Base-by-base conservation (phyloP, 2,329 filamentous ascomycete species). In the Penicillium sp. region DNA sequence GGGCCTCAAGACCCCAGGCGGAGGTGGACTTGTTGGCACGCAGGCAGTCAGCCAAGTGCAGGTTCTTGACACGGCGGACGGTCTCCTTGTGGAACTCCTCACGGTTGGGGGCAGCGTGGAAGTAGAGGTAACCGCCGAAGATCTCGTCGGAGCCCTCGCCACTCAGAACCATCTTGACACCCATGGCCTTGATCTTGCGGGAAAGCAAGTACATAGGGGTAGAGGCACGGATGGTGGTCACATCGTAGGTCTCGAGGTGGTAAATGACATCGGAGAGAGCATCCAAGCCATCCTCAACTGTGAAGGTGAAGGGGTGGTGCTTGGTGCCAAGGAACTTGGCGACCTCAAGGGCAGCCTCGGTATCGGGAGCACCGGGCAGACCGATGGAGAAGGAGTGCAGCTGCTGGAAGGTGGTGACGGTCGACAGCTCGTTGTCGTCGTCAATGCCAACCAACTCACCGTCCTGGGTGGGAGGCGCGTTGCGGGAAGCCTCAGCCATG, bases 341-440 rank as follows among this genome's bases (percentile, higher is more conserved):
- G 16, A 97, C 94, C 77, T 97, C 90, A 53, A 92, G 79, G 16
- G 94, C 94, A 43, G 94, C 94, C 74, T 89, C 86, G 70, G 91
- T 94, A 74, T 99, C 94, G 46, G 94, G 94, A 32, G 94, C 90
- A 64, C 87, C 90, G 7, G 93, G 92, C 34, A 99, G 86, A 70
- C 94, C 94, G 64, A 99, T 99, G 14, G 94, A 99, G 82, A 99
- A 99, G 14, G 92, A 97, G 84, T 97, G 95, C 75, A 99, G 85
- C 75, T 97, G 90, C 34, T 93, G 91, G 51, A 97, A 85, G 68
- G 94, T 90, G 51, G 92, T 94, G 59, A 96, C 84, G 13, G 92
- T 96, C 45, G 88, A 91, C 58, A 97, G 79, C 70, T 93, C 84
- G 80, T 96, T 88, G 55, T 93, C 85, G 70, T 96, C 92, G 68